Evolutionary conservation across 495 filamentous ascomycete species (phyloP), one percentile per base, ranked within the genome.

Genomic region (Lichina pygmaea): DNA sequence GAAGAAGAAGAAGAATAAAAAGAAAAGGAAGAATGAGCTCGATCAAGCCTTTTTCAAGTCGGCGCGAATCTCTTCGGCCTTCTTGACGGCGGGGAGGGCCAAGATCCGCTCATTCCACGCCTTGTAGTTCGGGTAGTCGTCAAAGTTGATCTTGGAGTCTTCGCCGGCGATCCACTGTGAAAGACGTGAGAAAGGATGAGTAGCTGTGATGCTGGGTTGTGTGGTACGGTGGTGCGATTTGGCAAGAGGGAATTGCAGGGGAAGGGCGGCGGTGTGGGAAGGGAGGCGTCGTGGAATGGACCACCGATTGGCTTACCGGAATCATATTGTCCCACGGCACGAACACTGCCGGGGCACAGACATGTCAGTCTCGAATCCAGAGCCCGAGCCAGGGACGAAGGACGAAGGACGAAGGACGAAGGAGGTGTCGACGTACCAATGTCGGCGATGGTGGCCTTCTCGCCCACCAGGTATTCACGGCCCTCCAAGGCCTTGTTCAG

Each of bases 381-480:
- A 24, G 24, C 24, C 24, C 24, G 24, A 24, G 24, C 4, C 2
- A 24, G 4, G 24, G 24, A 24, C 24, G 4, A 24, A 24, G 24
- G 24, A 24, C 4, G 24, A 24, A 24, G 24, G 24, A 24, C 24
- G 4, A 39, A 15, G 36, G 36, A 38, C 8, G 8, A 15, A 3
- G 36, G 36, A 39, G 2, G 5, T 39, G 10, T 39, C 11, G 11
- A 39, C 36, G 11, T 6, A 39, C 36, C 36, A 39, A 72, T 40
- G 51, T 81, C 77, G 1, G 60, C 74, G 50, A 66, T 77, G 15
- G 62, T 67, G 51, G 59, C 62, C 51, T 70, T 72, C 17, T 62
- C 61, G 2, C 69, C 75, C 7, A 80, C 75, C 6, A 81, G 59
- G 51, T 62, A 77, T 48, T 71, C 55, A 45, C 69, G 65, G 31